Conservation (phyloP, 2,329 filamentous ascomycete genomes). For the Cladosporium austrohemisphaericum region DNA sequence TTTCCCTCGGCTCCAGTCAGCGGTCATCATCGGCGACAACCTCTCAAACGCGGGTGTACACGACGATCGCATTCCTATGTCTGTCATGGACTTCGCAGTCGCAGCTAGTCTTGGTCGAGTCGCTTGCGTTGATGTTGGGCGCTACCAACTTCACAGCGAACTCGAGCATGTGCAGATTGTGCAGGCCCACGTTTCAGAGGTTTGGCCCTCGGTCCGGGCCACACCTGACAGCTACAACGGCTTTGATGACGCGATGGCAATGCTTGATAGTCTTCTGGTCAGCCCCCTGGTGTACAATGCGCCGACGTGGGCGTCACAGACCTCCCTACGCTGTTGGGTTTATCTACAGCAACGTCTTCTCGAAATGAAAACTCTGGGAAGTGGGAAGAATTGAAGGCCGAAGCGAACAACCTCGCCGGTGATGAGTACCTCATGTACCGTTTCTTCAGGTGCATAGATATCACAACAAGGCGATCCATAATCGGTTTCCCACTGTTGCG, state of each 20-base stretch:
- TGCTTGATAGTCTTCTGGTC: background rate
- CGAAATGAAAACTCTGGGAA: background rate
- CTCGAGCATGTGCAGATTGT: background rate
- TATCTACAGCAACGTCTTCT: background rate
- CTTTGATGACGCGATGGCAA: background rate
- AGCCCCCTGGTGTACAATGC: background rate
- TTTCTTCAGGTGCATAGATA: background rate
- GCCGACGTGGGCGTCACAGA: background rate
- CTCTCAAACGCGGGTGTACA: background rate
- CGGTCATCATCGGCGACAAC: background rate
- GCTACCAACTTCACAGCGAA: background rate
- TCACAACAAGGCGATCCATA: background rate
- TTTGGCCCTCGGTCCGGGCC: background rate
- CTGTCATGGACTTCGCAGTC: background rate
- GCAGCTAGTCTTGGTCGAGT: background rate
- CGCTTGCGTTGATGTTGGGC: background rate
- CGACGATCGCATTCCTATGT: background rate
- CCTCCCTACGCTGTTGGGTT: constrained; percentile 1
- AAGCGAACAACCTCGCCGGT: too few species aligned
- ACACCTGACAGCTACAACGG: background rate
- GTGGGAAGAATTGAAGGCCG: background rate
- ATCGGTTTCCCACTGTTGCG: background rate
- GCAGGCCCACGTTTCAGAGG: background rate
- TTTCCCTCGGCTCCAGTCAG: background rate
- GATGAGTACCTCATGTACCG: background rate